These are phyloP conservation scores for Letharia columbiana DNA, from an alignment of 495 filamentous ascomycete genomes.

Conservation along the genomic window DNA sequence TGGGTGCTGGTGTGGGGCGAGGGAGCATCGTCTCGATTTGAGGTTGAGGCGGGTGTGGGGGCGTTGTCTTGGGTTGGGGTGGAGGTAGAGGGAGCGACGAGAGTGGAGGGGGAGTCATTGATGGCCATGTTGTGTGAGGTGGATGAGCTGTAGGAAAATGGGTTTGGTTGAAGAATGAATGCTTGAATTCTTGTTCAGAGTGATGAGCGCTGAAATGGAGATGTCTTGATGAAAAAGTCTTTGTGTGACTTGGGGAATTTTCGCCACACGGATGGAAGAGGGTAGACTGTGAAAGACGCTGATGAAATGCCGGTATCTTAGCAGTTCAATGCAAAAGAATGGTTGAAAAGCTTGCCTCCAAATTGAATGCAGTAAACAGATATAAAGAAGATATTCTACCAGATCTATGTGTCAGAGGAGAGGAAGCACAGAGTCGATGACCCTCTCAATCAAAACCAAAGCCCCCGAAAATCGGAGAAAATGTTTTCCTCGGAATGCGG, in stretches of 20 bases:
- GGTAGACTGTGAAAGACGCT: background rate
- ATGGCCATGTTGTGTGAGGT: slow-evolving; percentile 14
- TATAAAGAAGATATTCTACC: background rate
- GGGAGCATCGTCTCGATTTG: slow-evolving; percentile 22
- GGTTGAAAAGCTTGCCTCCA: background rate
- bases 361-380: background rate
- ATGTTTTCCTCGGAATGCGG: background rate
- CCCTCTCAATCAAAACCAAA: background rate
- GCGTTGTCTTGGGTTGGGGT: slow-evolving; percentile 1
- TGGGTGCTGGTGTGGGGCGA: slow-evolving; percentile 29
- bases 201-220: background rate
- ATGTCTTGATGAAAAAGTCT: background rate
- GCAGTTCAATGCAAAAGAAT: background rate
- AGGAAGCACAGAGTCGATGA: slow-evolving; percentile 10
- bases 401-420: background rate
- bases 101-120: slow-evolving; percentile 10
- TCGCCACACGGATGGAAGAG: background rate
- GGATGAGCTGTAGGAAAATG: background rate
- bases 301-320: background rate
- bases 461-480: slow-evolving; percentile 11
- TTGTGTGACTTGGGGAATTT: background rate
- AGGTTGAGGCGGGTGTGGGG: slow-evolving; percentile 2
- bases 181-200: background rate
- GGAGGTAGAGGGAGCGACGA: slow-evolving; percentile 3
- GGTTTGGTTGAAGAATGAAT: background rate